Evolutionary conservation across 805 yeast genomes (phyloP).

Genomic region (Starmera quercuum): DNA sequence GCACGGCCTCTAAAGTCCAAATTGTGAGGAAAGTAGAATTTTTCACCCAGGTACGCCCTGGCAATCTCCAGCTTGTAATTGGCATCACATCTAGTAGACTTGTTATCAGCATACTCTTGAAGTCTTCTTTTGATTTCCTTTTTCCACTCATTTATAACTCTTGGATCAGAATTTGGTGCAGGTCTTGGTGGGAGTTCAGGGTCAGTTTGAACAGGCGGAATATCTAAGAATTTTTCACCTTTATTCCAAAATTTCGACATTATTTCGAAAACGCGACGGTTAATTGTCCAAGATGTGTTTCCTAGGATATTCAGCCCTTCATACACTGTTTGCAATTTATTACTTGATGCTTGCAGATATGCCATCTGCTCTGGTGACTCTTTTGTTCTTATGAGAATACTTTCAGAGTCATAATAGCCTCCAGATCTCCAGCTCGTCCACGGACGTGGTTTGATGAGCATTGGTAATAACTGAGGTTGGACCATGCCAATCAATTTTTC

Average conservation of each 20-base stretch:
- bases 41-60: constrained; percentile 79
- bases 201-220: constrained; percentile 50
- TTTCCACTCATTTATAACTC: constrained; percentile 61
- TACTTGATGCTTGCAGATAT: constrained; percentile 79
- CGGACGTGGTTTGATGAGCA: constrained; percentile 84
- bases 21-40: constrained; percentile 72
- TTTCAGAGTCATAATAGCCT: constrained; percentile 67
- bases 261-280: constrained; percentile 57
- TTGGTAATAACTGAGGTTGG: constrained; percentile 85
- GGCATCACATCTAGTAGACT: constrained; percentile 89
- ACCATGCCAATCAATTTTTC: constrained; percentile 57
- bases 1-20: constrained; percentile 82
- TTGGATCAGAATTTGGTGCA: constrained; percentile 61
- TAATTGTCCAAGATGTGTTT: constrained; percentile 87
- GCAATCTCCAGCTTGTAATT: constrained; percentile 95
- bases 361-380: constrained; percentile 88
- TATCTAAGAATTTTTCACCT: constrained; percentile 65
- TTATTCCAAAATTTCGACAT: constrained; percentile 82
- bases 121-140: constrained; percentile 47
- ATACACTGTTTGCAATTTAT: constrained; percentile 58
- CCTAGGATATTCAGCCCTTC: constrained; percentile 85
- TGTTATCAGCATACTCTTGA: constrained; percentile 54
- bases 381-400: constrained; percentile 63
- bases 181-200: constrained; percentile 62
- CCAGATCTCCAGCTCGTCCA: constrained; percentile 83